phyloP scores from a whole-genome alignment of 177 flowering plant species.

The Telopea speciosissima region DNA sequence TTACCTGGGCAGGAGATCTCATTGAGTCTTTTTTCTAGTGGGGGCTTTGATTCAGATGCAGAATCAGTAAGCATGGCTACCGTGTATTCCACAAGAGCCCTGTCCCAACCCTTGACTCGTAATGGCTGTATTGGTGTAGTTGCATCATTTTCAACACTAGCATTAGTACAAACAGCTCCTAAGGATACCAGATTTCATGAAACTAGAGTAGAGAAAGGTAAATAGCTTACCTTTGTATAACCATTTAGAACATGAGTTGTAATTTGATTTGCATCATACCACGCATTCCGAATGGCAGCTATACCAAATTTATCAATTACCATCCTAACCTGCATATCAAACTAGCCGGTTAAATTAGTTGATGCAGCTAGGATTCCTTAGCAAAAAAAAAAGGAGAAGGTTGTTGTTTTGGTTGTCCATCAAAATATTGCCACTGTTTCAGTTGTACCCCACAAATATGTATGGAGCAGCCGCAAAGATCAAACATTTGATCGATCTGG shows the following conservation, averaged over 20 bases:
- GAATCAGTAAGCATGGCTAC: slow-evolving; percentile 54
- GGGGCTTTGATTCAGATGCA: slow-evolving; percentile 41
- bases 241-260: slow-evolving; percentile 61
- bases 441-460: not conserved
- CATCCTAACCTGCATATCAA: slow-evolving; percentile 56
- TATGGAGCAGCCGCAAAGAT: not conserved
- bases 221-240: slow-evolving; percentile 61
- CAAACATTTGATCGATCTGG: not conserved
- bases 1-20: slow-evolving; percentile 90
- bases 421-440: not conserved
- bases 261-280: slow-evolving; percentile 65
- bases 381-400: not conserved
- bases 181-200: not conserved
- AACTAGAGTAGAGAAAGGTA: not conserved
- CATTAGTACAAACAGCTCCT: not conserved
- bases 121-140: slow-evolving; percentile 57
- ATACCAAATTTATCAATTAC: slow-evolving; percentile 74
- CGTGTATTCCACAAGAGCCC: slow-evolving; percentile 64
- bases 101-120: slow-evolving; percentile 76
- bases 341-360: not conserved
- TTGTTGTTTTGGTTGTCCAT: not conserved
- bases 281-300: slow-evolving; percentile 57
- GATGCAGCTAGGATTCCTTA: not conserved
- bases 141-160: not conserved
- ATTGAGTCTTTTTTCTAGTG: slow-evolving; percentile 49